Conservation (phyloP, 768 basidiomycete species). For the Lentinula edodes region DNA sequence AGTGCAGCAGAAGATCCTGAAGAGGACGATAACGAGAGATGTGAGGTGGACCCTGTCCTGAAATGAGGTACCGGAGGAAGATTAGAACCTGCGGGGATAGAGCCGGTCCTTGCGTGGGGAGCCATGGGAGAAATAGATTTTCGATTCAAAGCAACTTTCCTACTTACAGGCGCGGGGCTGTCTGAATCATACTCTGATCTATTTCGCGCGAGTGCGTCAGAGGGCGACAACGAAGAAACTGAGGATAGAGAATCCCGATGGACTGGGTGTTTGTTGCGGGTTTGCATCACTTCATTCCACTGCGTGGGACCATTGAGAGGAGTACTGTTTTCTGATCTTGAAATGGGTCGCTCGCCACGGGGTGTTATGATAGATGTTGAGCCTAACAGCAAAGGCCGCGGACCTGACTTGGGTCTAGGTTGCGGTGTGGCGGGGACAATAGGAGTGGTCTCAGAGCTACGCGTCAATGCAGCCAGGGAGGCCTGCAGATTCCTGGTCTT, state of each 20-base stretch:
- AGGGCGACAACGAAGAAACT: slow-evolving; percentile 55
- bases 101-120: slow-evolving; percentile 31
- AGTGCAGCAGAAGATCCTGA: slow-evolving; percentile 5
- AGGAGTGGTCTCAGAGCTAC: slow-evolving; percentile 14
- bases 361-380: slow-evolving; percentile 40
- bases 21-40: slow-evolving; percentile 3
- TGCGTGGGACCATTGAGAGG: slow-evolving; percentile 24
- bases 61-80: slow-evolving; percentile 32
- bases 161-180: slow-evolving; percentile 34
- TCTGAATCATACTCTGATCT: slow-evolving; percentile 58
- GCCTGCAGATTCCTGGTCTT: slow-evolving; percentile 34
- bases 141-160: slow-evolving; percentile 59
- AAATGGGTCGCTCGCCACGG: slow-evolving; percentile 15
- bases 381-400: slow-evolving; percentile 61
- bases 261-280: slow-evolving; percentile 28
- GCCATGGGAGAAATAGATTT: slow-evolving; percentile 72
- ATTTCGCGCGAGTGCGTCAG: slow-evolving; percentile 37
- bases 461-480: slow-evolving; percentile 38
- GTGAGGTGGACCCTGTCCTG: slow-evolving; percentile 17
- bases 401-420: slow-evolving; percentile 42
- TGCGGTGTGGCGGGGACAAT: slow-evolving; percentile 20
- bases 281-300: slow-evolving; percentile 45
- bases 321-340: slow-evolving; percentile 30
- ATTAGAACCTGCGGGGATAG: slow-evolving; percentile 16
- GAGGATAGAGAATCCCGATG: slow-evolving; percentile 60